A percentile compares a stretch with the other conserved stretches of the same genome.
Evolutionary conservation across 352 stramenopile genomes (phyloP).

Genomic region (Globisporangium viniferum): DNA sequence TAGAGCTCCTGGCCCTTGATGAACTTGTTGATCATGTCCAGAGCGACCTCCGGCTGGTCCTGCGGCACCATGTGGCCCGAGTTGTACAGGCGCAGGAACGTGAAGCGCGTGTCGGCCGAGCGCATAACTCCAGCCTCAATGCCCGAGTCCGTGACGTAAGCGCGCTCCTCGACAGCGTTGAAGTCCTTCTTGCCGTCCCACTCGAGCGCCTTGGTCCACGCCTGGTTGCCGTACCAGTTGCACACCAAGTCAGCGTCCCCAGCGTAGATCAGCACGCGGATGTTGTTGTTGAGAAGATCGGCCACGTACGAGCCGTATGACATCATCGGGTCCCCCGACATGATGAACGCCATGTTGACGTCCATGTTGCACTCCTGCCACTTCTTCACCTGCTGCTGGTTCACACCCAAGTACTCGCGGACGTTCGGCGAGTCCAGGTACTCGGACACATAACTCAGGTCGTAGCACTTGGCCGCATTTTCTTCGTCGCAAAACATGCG

Average conservation of each 20-base stretch:
- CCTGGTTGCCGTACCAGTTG: conserved; percentile 94
- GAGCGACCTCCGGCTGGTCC: conserved; percentile 30
- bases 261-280: conserved; percentile 93
- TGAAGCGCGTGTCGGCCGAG: conserved; percentile 20
- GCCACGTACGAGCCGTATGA: conserved; percentile 83
- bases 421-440: conserved; percentile 1
- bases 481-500: conserved; percentile 14
- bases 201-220: conserved; percentile 89
- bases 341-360: conserved; percentile 83
- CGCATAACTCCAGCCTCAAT: conserved; percentile 17
- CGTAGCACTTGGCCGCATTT: conserved; percentile 1
- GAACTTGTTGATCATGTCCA: conserved; percentile 42
- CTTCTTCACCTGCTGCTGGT: conserved; percentile 24
- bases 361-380: conserved; percentile 78
- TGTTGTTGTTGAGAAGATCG: conserved; percentile 74
- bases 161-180: conserved; percentile 32
- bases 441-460: too few relatives aligned
- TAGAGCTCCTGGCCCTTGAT: too few relatives aligned
- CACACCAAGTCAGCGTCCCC: conserved; percentile 95
- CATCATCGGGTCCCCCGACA: conserved; percentile 85
- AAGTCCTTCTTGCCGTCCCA: conserved; percentile 88
- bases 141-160: neutral
- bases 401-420: conserved; percentile 18
- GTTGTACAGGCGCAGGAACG: conserved; percentile 41
- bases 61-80: conserved; percentile 40